Base-by-base conservation (phyloP, 371 early-diverging fungal species). In the Lichtheimia hyalospora region DNA sequence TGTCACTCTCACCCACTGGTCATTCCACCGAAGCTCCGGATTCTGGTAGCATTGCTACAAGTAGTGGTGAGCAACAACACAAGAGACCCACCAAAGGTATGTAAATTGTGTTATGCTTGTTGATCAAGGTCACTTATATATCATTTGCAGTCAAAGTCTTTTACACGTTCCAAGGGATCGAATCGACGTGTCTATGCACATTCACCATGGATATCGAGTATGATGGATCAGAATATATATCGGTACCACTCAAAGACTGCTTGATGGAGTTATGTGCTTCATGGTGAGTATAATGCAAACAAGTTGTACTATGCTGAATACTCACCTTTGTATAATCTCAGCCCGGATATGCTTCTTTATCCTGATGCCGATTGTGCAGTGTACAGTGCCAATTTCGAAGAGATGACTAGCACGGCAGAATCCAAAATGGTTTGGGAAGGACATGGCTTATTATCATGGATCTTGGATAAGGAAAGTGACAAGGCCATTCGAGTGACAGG, bases 401-500 rank as follows among this genome's bases (percentile, higher is more conserved):
- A 79, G 56, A 65, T 71, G n/a, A 49, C 54, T 7, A 49, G 7
- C 2, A 18, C 58, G 10, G 42, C 61, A 14, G 42, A 60, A 51
- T 44, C 61, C 58, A 46, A 57, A 58, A 41, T 40, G 16, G 69
- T 78, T 18, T 79, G 80, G 80, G 77, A 79, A 60, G 80, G 80
- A 3, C 80, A 79, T 60, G 80, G 80, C 4, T 52, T 76, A 12
- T 18, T 79, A 49, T 72, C 76, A 12, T 79, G 80, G 80, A 67
- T 74, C n/a, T 64, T 75, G 61, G 75, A 66, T 48, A 58, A 68
- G 14, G 60, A 62, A 12, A 43, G 52, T 23, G 74, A 18, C 73
- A 70, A 57, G 15, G 49, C 24, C 21, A 43, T 43, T 28, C 61
- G 58, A 15, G 60, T 41, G 50, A 63, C 43, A 39, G 69, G 43